Evolutionary conservation across 768 basidiomycete species (phyloP), one percentile per base, ranked within the genome.

Genomic region (Termitomyces sp.): DNA sequence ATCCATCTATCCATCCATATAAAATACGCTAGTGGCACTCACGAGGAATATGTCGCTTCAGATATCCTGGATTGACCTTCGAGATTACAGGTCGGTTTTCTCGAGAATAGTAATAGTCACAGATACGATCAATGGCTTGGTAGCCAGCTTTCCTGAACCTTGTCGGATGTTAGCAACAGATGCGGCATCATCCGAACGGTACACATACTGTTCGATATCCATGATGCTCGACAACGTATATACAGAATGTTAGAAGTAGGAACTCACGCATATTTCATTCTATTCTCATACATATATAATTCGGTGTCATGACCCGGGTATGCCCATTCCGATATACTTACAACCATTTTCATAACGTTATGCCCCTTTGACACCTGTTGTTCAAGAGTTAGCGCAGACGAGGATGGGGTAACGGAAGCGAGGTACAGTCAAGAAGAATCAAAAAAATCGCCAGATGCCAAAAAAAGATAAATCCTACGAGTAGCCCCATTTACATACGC

Each of bases 41-140:
- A 89, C 90, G 60, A 50, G 92, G 88, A 12, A 95, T 75, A 5
- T 81, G 76, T 34, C 82, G 75, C 46, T 83, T 76, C 5, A 97
- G 76, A 67, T 94, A 95, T 13, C 93, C 94, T n/a, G 94, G 93
- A 61, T 90, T 77, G 8, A 96, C 94, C 24, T 83, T 71, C 2
- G 92, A 78, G 7, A 82, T 78, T 1, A 96, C 92, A 20, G 87
- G 82, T 27, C 71, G 69, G 2, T 83, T 70, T 49, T 84, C 80
- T 13, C 95, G 72, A 6, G 83, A 80, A 60, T 81, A 77, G 65
- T 90, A 93, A 69, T 94, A 94, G 62, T 94, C 92, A 68, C 93
- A 96, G 58, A 98, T 94, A 59, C 85, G 76, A 71, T 95, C 92
- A 59, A 95, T 87, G 14, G 92, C 92, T 57, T 86, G 83, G 69